Evolutionary conservation across 2,329 filamentous ascomycete genomes (phyloP).

Genomic region (Berkeleyomyces rouxiae): DNA sequence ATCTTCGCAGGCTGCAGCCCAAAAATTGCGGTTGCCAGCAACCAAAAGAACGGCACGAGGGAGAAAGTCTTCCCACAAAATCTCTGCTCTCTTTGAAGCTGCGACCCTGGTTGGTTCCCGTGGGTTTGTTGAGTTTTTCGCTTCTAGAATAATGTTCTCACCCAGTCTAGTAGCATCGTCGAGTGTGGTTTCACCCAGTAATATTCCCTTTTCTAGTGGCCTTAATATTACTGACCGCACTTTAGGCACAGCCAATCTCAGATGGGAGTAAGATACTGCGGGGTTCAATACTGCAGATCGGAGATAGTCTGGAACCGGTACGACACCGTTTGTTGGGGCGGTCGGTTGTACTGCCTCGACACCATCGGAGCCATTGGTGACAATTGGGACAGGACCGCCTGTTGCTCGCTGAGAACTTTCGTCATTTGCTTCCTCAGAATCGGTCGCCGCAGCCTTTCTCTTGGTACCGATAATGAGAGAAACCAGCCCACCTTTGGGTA

Average conservation of each 20-base stretch:
- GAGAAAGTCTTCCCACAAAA: conserved; percentile 87
- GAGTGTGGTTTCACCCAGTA: conserved; percentile 33
- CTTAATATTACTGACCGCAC: conserved; percentile 69
- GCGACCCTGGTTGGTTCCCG: conserved; percentile 74
- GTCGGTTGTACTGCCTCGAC: conserved; percentile 57
- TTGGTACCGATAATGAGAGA: conserved; percentile 86
- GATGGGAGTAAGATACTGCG: conserved; percentile 62
- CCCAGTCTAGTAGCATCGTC: conserved; percentile 47
- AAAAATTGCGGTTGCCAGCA: conserved; percentile 79
- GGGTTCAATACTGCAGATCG: conserved; percentile 78
- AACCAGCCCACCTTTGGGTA: conserved; percentile 77
- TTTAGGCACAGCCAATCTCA: conserved; percentile 75
- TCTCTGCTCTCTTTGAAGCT: conserved; percentile 61
- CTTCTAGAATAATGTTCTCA: conserved; percentile 70
- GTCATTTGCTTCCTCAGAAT: conserved; percentile 60
- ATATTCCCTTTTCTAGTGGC: conserved; percentile 52
- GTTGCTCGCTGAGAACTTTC: conserved; percentile 34
- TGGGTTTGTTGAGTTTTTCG: conserved; percentile 60
- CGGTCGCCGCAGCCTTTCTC: conserved; percentile 53
- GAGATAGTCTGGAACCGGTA: conserved; percentile 64
- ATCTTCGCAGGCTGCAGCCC: conserved; percentile 86
- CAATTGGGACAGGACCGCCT: conserved; percentile 55
- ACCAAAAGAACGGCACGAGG: conserved; percentile 76
- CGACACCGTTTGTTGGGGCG: conserved; percentile 40
- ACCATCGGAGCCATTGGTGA: conserved; percentile 62